phyloP scores from a whole-genome alignment of 2,329 filamentous ascomycete species.

The Venturia nashicola region DNA sequence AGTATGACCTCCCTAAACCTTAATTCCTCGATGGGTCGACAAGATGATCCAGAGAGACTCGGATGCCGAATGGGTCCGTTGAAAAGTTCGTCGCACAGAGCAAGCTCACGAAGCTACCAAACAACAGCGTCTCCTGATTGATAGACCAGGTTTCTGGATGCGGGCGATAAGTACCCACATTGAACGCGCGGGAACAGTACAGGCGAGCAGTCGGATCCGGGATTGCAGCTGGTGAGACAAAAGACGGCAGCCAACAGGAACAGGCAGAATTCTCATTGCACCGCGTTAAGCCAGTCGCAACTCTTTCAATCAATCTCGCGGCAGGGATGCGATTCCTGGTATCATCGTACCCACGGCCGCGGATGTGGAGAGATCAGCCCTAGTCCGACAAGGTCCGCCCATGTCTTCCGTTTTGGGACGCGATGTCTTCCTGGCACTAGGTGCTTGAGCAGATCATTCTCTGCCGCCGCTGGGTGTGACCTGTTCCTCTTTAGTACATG shows the following conservation, averaged over 20 bases:
- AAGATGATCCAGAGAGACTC: not conserved
- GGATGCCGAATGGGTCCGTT: not conserved
- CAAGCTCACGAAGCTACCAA: not conserved
- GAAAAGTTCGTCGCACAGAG: not conserved
- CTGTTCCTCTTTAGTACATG: conserved; percentile 2
- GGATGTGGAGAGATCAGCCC: conserved; percentile 3
- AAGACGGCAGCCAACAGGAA: not conserved
- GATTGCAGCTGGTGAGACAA: not conserved
- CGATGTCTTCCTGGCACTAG: not conserved
- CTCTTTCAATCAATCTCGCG: not conserved
- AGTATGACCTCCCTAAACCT: not conserved
- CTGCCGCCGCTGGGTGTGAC: not conserved
- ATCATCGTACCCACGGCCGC: not conserved
- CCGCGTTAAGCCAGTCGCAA: not conserved
- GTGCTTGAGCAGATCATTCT: conserved; percentile 2
- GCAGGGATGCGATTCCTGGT: not conserved
- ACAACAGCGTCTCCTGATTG: not conserved
- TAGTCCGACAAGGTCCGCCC: conserved; percentile 4
- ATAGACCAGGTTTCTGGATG: not conserved
- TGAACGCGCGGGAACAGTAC: not conserved
- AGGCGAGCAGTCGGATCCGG: not conserved
- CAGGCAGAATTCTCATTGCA: not conserved
- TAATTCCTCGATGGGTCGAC: not conserved
- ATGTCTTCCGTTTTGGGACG: not conserved
- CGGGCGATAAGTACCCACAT: not conserved